phyloP scores from a whole-genome alignment of 2,329 filamentous ascomycete genomes.

The Penicillium digitatum region DNA sequence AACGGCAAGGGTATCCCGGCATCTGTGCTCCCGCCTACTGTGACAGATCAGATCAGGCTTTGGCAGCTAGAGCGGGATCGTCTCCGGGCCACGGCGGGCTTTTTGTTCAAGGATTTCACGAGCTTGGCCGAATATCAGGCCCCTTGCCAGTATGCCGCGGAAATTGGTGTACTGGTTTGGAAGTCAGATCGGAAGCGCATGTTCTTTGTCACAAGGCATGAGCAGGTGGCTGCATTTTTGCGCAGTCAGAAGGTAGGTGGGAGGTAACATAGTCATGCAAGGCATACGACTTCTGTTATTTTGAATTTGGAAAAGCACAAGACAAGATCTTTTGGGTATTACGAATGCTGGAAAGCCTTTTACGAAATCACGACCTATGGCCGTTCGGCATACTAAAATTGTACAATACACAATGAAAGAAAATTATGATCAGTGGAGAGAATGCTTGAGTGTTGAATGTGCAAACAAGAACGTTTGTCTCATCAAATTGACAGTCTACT shows the following conservation, averaged over 20 bases:
- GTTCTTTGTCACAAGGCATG: conserved; percentile 89
- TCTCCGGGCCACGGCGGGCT: conserved; percentile 79
- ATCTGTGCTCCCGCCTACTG: conserved; percentile 84
- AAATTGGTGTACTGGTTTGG: conserved; percentile 87
- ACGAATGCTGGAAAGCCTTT: conserved; percentile 8
- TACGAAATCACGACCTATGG: conserved; percentile 18
- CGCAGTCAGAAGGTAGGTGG: conserved; percentile 52
- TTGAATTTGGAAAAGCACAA: conserved; percentile 1
- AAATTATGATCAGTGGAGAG: background rate
- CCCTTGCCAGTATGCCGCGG: conserved; percentile 65
- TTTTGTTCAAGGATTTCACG: conserved; percentile 84
- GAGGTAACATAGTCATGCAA: background rate
- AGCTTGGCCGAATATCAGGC: conserved; percentile 60
- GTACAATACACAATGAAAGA: conserved; percentile 11
- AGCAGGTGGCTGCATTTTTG: conserved; percentile 80
- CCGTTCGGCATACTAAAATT: conserved; percentile 5
- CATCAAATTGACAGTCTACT: too few relatives aligned
- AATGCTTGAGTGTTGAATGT: too few relatives aligned
- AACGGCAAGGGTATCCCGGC: conserved; percentile 39
- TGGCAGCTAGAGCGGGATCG: conserved; percentile 98
- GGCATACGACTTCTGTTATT: background rate
- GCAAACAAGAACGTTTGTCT: too few relatives aligned
- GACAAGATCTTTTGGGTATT: conserved; percentile 8
- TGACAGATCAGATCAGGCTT: conserved; percentile 93
- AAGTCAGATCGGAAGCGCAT: conserved; percentile 71